A percentile compares a stretch with the other conserved stretches of the same genome.
These are phyloP conservation scores for Xylariaceae sp. DNA, from an alignment of 2,329 filamentous ascomycete species.

Conservation along the genomic window DNA sequence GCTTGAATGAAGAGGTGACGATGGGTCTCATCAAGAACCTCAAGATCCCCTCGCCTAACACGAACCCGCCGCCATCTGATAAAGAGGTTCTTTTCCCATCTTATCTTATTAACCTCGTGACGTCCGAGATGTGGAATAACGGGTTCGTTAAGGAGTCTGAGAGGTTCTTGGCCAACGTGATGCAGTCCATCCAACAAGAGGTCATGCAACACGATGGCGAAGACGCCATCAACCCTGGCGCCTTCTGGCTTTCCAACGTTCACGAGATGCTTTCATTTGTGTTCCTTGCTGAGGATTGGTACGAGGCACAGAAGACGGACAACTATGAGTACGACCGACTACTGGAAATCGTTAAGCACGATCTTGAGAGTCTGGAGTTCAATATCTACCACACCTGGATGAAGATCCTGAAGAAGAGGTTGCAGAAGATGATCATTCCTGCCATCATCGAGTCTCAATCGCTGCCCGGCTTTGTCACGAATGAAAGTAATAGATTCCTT, in stretches of 20 bases:
- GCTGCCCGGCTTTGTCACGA: conserved; percentile 95
- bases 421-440: conserved; percentile 99
- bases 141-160: conserved; percentile 99
- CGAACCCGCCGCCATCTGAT: conserved; percentile 86
- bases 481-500: conserved; percentile 96
- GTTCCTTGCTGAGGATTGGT: conserved; percentile 98
- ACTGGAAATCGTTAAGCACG: conserved; percentile 98
- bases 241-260: conserved; percentile 98
- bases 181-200: conserved; percentile 99
- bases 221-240: conserved; percentile 92
- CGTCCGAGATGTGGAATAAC: conserved; percentile 99
- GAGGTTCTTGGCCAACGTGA: conserved; percentile 96
- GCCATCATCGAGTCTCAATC: conserved; percentile 99
- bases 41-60: conserved; percentile 88
- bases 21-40: conserved; percentile 94
- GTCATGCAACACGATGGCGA: conserved; percentile 99
- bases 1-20: conserved; percentile 93
- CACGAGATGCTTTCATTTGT: conserved; percentile 99
- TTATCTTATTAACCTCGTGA: conserved; percentile 98
- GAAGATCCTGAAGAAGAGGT: conserved; percentile 99
- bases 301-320: conserved; percentile 98
- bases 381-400: conserved; percentile 99
- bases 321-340: conserved; percentile 98
- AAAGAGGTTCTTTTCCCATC: conserved; percentile 99
- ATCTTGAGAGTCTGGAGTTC: conserved; percentile 96